Base-by-base conservation (phyloP, 495 filamentous ascomycete genomes). In the Penicillium atrosanguineum region DNA sequence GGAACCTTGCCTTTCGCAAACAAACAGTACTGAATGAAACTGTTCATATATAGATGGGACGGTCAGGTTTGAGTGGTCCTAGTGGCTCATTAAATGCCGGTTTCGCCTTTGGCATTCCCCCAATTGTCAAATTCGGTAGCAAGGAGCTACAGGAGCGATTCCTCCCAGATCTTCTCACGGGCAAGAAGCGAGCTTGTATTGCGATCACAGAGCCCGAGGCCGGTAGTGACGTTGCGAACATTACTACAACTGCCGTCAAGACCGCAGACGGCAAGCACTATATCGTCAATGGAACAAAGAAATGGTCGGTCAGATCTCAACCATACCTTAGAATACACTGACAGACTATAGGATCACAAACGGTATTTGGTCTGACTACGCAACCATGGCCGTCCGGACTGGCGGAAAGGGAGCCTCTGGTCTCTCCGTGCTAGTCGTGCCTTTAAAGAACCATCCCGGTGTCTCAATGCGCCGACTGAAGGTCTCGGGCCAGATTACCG, bases 121-220 rank as follows among this genome's bases (percentile, higher is more conserved):
- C 86, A 0, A 78, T 90, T 43, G 49, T 87, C 55, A 88, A 89
- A 57, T 90, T 83, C 63, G 87, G 82, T 0, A 81, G 75, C 56
- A 54, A 61, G 18, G 59, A 79, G 50, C 63, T 90, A 37, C 79
- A 89, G 64, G 83, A 87, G 56, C 68, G 76, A 1, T 81, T 84
- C 51, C 68, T 90, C 29, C 85, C 87, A 0, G 85, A 86, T 28
- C 67, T 89, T 1, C 70, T 90, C n/a, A 80, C 76, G 4, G 86
- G 86, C 16, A 76, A 75, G 60, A 87, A 82, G 68, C 73, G 87
- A 36, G 70, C 71, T 4, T 91, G 88, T 59, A 89, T 91, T 48
- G 88, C 87, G 5, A 90, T 91, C 62, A 91, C 88, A 0, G 88
- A 91, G 64, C 88, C 88, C 0, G 80, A 79, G 25, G 85, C 85